Evolutionary conservation across 371 early-diverging fungal genomes (phyloP).

Genomic region (Rhizopus sp.): DNA sequence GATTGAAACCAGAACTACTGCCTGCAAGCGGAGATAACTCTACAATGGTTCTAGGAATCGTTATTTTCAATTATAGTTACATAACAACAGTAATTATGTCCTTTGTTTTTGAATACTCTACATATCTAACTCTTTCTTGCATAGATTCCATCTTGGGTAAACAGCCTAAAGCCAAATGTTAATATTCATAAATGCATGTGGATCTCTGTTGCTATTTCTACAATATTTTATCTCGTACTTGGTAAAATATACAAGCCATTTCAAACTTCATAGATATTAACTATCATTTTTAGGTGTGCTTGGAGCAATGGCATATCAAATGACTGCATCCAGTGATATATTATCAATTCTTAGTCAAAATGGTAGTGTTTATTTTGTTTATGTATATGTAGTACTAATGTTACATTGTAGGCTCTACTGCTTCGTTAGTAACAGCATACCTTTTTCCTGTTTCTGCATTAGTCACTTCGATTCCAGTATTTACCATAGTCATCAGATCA

Average conservation of each 20-base stretch:
- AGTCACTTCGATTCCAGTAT: conserved; percentile 77
- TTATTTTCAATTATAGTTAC: conserved; percentile 64
- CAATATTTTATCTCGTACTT: conserved; percentile 47
- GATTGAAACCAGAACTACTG: conserved; percentile 45
- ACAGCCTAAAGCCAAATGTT: conserved; percentile 52
- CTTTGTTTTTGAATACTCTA: too few relatives aligned
- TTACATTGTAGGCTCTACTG: conserved; percentile 31
- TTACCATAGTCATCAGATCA: conserved; percentile 69
- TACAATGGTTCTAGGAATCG: conserved; percentile 57
- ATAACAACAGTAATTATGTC: conserved; percentile 49
- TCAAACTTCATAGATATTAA: not conserved
- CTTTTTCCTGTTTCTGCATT: conserved; percentile 73
- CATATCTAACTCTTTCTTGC: not conserved
- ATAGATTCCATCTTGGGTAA: conserved; percentile 65
- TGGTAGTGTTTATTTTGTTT: conserved; percentile 23
- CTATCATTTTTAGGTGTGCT: conserved; percentile 42
- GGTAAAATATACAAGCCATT: conserved; percentile 24
- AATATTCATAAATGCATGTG: conserved; percentile 56
- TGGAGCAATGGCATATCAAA: conserved; percentile 60
- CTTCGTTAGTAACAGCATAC: conserved; percentile 65
- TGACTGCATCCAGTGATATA: conserved; percentile 53
- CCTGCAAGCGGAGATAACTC: conserved; percentile 49
- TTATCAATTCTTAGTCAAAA: conserved; percentile 39
- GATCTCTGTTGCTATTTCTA: conserved; percentile 51
- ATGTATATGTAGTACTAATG: not conserved